phyloP scores from a whole-genome alignment of 306 rosid genomes.

The Delonix regia region DNA sequence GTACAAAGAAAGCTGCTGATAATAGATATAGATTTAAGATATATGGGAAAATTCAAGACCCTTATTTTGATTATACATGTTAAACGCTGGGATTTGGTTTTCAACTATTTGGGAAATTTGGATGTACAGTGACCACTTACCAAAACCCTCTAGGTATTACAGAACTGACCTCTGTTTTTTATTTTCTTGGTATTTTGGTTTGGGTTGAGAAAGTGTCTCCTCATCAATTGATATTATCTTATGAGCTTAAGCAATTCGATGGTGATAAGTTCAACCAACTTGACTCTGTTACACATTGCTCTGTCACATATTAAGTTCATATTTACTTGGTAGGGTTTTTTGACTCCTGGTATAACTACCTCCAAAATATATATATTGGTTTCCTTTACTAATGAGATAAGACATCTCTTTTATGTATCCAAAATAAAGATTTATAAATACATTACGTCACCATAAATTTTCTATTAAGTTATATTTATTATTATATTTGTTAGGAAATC shows the following conservation, averaged over 20 bases:
- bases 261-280: background rate
- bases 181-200: background rate
- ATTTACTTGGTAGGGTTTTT: background rate
- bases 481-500: background rate
- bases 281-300: background rate
- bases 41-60: too few relatives aligned
- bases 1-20: background rate
- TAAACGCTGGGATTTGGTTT: background rate
- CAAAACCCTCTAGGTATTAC: background rate
- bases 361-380: background rate
- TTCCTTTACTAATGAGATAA: background rate
- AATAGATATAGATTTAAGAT: background rate
- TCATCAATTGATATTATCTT: background rate
- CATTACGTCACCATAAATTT: background rate
- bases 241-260: background rate
- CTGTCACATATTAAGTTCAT: background rate
- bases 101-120: background rate
- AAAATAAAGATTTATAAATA: background rate
- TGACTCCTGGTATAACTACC: background rate
- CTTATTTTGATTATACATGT: background rate
- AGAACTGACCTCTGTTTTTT: background rate
- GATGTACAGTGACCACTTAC: background rate
- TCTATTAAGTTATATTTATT: background rate
- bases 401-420: background rate
- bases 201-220: background rate